Evolutionary conservation across 208 protist species (phyloP), one percentile per base, ranked within the genome.

Genomic region (Trypanosoma lewisi): DNA sequence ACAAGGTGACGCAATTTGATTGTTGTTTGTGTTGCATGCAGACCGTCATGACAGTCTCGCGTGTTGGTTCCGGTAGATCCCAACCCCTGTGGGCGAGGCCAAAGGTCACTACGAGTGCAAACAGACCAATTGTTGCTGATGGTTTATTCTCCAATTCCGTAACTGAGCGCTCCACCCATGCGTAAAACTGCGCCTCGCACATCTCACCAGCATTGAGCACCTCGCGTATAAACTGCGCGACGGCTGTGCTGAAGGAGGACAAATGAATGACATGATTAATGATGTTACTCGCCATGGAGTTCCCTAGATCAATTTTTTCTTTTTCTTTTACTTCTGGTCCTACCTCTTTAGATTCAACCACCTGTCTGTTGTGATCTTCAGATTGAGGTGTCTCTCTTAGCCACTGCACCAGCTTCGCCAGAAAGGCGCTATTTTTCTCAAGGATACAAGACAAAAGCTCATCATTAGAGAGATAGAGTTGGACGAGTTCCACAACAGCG

Each of bases 161-260:
- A 47, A 56, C 42, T 47, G 45, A 87, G 25, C 56, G 64, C 7
- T 30, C 28, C 14, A 81, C 44, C 84, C 84, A 91, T 33, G 49
- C 44, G 57, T 78, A 63, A 12, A 85, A 63, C 36, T 67, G 70
- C 19, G 39, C 52, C 42, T 78, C 60, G 16, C 47, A 52, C 12
- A 90, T 42, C 23, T 60, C 64, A 27, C 51, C 63, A 23, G 71
- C 42, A 8, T 56, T 62, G 25, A 90, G 57, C 61, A 80, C 44
- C 52, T 87, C 84, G 19, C 78, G 74, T 8, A 91, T 57, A 52
- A 81, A 91, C 27, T 83, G 84, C 11, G 73, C 84, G 5, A 83
- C 69, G 11, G 68, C 11, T 5, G 74, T 68, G 21, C 44, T 65
- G 63, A 87, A 87, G 2, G 77, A 66, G 1, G 59, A 45, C 6